Base-by-base conservation (phyloP, 2,329 filamentous ascomycete genomes). In the Neonectria hederae region DNA sequence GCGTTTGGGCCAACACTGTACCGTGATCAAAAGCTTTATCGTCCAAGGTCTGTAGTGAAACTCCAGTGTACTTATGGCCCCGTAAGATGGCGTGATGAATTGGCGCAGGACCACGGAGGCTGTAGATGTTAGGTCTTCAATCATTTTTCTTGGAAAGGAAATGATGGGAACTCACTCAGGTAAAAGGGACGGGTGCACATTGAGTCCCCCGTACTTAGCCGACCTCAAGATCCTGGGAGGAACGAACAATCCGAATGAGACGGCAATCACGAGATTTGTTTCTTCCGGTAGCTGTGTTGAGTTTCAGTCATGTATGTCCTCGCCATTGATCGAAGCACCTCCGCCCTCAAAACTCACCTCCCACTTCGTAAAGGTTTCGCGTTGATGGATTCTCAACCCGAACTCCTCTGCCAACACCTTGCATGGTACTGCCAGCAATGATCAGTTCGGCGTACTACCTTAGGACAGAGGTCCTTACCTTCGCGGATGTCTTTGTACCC, bases 231-330 rank as follows among this genome's bases (percentile, higher is more conserved):
- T 88, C 5, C 93, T 86, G 0, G 86, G 84, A 0, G 96, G 96
- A 1, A 99, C 90, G 65, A 97, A 91, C 8, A 97, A 86, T 3
- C 96, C 96, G 79, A 98, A 99, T 0, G 96, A 98, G 5, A 98
- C 96, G 52, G 94, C 94, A 49, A 98, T 84, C 70, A 99, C 86
- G 63, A 99, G 83, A 76, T 97, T 94, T 69, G 89, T 88, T 3
- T 82, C 74, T 46, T 76, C 74, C 0, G 90, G 90, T 35, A 90
- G 84, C 84, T 90, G 68, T 28, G 21, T 21, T 11, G 17, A 35
- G 22, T 48, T 30, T 65, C 35, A 72, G 65, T 49, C 28, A 54
- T 13, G 19, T 13, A 14, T 46, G n/a, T 3, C 17, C 19, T 40
- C 10, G 24, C 5, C 19, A 13, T 43, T 8, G 11, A 17, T 17